Percentiles rank a stretch among this genome's conserved stretches.
phyloP scores from a whole-genome alignment of 352 stramenopile species.

The Pythium volutum region DNA sequence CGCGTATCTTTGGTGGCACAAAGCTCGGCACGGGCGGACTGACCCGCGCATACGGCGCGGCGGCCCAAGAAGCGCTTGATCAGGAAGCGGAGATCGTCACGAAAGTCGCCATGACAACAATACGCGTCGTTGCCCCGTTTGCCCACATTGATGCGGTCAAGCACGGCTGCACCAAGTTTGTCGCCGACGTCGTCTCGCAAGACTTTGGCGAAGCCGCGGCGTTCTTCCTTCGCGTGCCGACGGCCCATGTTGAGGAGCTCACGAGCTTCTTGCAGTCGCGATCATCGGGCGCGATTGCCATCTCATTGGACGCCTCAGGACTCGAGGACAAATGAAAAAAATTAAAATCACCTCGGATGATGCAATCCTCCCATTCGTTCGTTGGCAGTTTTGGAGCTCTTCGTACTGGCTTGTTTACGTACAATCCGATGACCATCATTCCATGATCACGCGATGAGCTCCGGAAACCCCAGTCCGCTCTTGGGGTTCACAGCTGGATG shows the following conservation, averaged over 20 bases:
- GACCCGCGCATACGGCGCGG: constrained; percentile 64
- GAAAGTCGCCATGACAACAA: constrained; percentile 37
- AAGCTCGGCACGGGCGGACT: constrained; percentile 70
- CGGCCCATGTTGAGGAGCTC: constrained; percentile 29
- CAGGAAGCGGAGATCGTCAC: constrained; percentile 46
- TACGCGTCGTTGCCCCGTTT: constrained; percentile 35
- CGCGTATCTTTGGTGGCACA: constrained; percentile 69
- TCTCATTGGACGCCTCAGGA: not conserved
- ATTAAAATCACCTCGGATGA: not conserved
- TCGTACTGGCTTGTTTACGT: constrained; percentile 1
- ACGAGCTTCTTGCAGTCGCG: constrained; percentile 38
- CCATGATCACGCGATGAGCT: not conserved
- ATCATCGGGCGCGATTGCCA: constrained; percentile 35
- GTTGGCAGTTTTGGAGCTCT: not conserved
- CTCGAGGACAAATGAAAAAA: not conserved
- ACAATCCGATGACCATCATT: constrained; percentile 7
- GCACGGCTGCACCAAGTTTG: constrained; percentile 39
- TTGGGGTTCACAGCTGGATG: not conserved
- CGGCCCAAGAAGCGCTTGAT: constrained; percentile 55
- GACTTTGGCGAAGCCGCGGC: constrained; percentile 28
- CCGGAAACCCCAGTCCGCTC: not conserved
- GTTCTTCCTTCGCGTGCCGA: constrained; percentile 48
- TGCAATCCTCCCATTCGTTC: not conserved
- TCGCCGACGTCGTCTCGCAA: constrained; percentile 43
- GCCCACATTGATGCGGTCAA: constrained; percentile 46